These are phyloP conservation scores for Anthracocystis panici-leucophaei DNA, from an alignment of 1,284 basidiomycete species.

Conservation along the genomic window DNA sequence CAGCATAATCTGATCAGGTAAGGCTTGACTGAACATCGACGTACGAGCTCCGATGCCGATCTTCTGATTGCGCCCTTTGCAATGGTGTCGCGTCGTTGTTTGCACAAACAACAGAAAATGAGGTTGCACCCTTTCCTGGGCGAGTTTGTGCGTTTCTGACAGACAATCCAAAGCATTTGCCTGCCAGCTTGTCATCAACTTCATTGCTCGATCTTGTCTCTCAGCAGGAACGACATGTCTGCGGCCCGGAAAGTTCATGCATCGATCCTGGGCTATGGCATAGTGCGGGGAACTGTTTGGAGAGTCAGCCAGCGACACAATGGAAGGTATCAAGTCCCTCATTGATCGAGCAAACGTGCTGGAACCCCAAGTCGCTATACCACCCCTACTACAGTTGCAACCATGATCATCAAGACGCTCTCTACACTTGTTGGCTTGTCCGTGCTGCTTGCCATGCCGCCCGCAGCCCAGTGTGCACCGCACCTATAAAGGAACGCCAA, in stretches of 20 bases:
- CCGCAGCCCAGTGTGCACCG: neutral
- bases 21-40: too few relatives aligned
- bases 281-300: neutral
- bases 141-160: neutral
- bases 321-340: neutral
- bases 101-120: too few relatives aligned
- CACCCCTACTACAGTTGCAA: neutral
- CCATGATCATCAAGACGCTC: neutral
- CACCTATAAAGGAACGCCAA: neutral
- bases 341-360: neutral
- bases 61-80: too few relatives aligned
- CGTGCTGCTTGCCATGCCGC: neutral
- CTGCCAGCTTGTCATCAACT: neutral
- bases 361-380: neutral
- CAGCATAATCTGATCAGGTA: too few relatives aligned
- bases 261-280: neutral
- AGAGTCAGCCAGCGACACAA: neutral
- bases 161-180: neutral
- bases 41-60: neutral
- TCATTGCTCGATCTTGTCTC: neutral
- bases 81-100: too few relatives aligned
- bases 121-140: neutral
- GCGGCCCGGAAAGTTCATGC: neutral
- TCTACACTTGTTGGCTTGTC: slow-evolving; percentile 1
- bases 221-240: neutral